phyloP scores from a whole-genome alignment of 495 filamentous ascomycete species.

The Cladorrhinum samala region DNA sequence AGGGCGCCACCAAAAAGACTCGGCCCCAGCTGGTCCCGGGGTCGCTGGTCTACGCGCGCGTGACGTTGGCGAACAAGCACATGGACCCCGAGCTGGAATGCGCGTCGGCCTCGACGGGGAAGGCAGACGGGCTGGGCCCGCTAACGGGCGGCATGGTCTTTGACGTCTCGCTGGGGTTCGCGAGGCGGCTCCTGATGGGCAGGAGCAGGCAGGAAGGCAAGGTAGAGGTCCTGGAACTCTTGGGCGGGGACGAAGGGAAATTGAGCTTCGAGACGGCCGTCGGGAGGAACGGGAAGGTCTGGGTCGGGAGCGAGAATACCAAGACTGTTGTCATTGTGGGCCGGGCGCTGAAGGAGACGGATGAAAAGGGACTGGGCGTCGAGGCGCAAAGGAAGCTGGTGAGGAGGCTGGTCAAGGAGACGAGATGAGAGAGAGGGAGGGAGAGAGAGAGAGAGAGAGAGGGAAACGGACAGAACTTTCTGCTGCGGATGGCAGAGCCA shows the following conservation, averaged over 20 bases:
- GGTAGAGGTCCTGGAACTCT: slow-evolving; percentile 71
- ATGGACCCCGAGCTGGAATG: slow-evolving; percentile 89
- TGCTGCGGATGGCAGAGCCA: not conserved
- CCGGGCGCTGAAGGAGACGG: slow-evolving; percentile 70
- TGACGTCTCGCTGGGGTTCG: slow-evolving; percentile 70
- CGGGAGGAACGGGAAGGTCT: slow-evolving; percentile 87
- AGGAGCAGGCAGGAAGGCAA: slow-evolving; percentile 58
- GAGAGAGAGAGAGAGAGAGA: not conserved
- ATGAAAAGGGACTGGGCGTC: slow-evolving; percentile 57
- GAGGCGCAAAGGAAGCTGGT: slow-evolving; percentile 79
- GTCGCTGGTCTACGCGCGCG: slow-evolving; percentile 78
- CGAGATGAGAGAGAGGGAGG: slow-evolving; percentile 26
- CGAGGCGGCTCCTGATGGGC: slow-evolving; percentile 65
- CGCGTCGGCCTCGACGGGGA: slow-evolving; percentile 77
- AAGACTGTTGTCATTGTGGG: slow-evolving; percentile 68
- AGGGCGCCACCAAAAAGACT: slow-evolving; percentile 86
- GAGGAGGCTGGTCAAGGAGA: slow-evolving; percentile 50
- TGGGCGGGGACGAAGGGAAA: slow-evolving; percentile 58
- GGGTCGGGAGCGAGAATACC: slow-evolving; percentile 71
- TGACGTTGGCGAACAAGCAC: slow-evolving; percentile 66
- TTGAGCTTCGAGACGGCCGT: slow-evolving; percentile 89
- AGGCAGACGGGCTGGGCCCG: slow-evolving; percentile 81
- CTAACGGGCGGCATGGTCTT: slow-evolving; percentile 85
- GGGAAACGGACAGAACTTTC: no score
- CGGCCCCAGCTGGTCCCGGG: slow-evolving; percentile 68